phyloP scores from a whole-genome alignment of 2,329 filamentous ascomycete species.

The Fusarium lateritium region DNA sequence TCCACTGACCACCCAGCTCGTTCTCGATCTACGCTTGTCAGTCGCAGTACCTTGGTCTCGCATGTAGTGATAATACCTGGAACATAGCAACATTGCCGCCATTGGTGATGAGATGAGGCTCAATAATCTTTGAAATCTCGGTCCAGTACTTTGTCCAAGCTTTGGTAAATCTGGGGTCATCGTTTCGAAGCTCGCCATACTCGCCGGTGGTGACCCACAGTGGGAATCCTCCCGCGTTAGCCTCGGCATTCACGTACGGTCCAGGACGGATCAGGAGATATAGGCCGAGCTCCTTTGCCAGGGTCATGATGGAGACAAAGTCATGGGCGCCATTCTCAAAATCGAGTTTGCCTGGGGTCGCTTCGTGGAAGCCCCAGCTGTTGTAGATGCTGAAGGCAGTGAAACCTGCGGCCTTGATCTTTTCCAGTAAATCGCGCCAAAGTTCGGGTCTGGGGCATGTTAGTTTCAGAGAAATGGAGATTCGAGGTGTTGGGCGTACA shows the following conservation, averaged over 20 bases:
- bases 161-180: constrained; percentile 66
- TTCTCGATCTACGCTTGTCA: constrained; percentile 63
- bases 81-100: constrained; percentile 70
- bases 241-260: constrained; percentile 75
- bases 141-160: constrained; percentile 70
- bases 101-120: constrained; percentile 68
- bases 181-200: constrained; percentile 67
- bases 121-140: constrained; percentile 64
- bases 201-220: constrained; percentile 74
- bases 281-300: constrained; percentile 63
- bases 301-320: constrained; percentile 62
- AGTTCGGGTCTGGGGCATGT: constrained; percentile 48
- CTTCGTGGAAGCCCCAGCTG: constrained; percentile 60
- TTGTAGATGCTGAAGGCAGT: constrained; percentile 61
- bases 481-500: constrained; percentile 48
- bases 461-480: not conserved
- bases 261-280: constrained; percentile 66
- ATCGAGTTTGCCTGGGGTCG: constrained; percentile 52
- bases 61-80: constrained; percentile 42
- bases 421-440: constrained; percentile 60
- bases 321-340: constrained; percentile 58
- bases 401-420: constrained; percentile 61
- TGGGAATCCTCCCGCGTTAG: constrained; percentile 73
- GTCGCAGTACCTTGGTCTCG: not conserved
- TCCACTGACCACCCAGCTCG: constrained; percentile 64